phyloP scores from a whole-genome alignment of 768 basidiomycete species.

The Suillus placidus region DNA sequence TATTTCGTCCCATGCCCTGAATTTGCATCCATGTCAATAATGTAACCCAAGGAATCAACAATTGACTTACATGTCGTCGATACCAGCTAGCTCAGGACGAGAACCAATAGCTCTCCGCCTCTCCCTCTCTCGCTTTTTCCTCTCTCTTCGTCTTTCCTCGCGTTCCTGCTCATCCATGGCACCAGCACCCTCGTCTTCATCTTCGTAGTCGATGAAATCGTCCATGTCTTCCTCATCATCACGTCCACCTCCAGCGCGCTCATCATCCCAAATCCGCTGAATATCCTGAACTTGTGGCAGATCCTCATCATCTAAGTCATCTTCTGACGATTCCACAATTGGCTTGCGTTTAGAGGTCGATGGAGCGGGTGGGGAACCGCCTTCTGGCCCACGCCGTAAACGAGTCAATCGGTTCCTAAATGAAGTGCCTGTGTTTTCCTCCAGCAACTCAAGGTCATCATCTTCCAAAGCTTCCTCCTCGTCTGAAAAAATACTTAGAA shows the following conservation, averaged over 20 bases:
- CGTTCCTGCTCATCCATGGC: conserved; percentile 76
- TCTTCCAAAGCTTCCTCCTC: conserved; percentile 81
- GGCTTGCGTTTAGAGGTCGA: conserved; percentile 61
- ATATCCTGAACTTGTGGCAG: conserved; percentile 59
- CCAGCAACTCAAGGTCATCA: conserved; percentile 78
- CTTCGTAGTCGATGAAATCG: conserved; percentile 78
- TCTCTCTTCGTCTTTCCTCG: conserved; percentile 71
- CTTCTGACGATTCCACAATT: conserved; percentile 74
- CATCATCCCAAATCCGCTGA: conserved; percentile 81
- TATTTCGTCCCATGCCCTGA: conserved; percentile 92
- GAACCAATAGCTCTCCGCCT: conserved; percentile 66
- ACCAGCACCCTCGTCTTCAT: conserved; percentile 80
- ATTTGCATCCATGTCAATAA: conserved; percentile 19
- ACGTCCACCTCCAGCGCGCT: conserved; percentile 46
- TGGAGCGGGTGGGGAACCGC: conserved; percentile 66
- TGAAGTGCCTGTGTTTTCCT: conserved; percentile 83
- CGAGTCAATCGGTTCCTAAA: conserved; percentile 77
- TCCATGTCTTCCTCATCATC: conserved; percentile 69
- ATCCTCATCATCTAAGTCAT: conserved; percentile 65
- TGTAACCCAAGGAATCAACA: conserved; percentile 1
- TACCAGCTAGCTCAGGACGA: conserved; percentile 73
- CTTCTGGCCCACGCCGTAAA: conserved; percentile 72
- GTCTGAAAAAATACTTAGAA: conserved; percentile 37
- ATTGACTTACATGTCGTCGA: conserved; percentile 75
- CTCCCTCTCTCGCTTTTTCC: conserved; percentile 62